Conservation (phyloP, 495 filamentous ascomycete genomes). For the Aspergillus ellipticus region DNA sequence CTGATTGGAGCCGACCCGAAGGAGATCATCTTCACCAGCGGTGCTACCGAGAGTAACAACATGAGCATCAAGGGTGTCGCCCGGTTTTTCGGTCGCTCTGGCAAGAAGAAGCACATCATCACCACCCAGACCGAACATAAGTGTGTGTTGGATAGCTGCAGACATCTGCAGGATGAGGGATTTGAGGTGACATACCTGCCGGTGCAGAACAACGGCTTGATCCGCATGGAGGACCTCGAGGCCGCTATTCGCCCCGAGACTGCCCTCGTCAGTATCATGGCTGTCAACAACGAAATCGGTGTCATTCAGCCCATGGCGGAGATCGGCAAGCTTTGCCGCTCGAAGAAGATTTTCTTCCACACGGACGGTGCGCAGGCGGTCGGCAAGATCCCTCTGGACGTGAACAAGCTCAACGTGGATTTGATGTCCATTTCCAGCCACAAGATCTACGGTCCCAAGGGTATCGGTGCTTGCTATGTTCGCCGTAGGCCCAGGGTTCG, state of each 20-base stretch:
- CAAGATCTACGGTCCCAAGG: conserved; percentile 98
- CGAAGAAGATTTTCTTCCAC: conserved; percentile 96
- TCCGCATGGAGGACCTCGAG: conserved; percentile 83
- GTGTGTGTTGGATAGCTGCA: conserved; percentile 94
- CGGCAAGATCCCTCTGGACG: conserved; percentile 93
- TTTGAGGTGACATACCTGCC: conserved; percentile 95
- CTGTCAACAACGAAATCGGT: conserved; percentile 98
- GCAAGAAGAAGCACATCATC: conserved; percentile 98
- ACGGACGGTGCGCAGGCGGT: conserved; percentile 96
- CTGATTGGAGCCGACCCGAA: conserved; percentile 93
- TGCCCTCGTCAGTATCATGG: conserved; percentile 91
- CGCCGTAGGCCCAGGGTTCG: conserved; percentile 87
- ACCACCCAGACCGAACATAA: conserved; percentile 98
- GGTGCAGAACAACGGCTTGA: conserved; percentile 76
- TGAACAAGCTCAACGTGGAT: conserved; percentile 95
- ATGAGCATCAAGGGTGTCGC: conserved; percentile 99
- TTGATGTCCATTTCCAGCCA: conserved; percentile 99
- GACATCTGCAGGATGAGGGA: conserved; percentile 94
- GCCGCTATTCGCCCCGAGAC: conserved; percentile 89
- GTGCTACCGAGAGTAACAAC: conserved; percentile 98
- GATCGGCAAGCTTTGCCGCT: conserved; percentile 88
- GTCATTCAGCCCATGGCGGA: conserved; percentile 93
- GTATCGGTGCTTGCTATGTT: conserved; percentile 93
- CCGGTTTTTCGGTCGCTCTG: conserved; percentile 83
- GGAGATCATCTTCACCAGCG: conserved; percentile 98